These are phyloP conservation scores for Ilyonectria sp. DNA, from an alignment of 2,329 filamentous ascomycete genomes.

Conservation along the genomic window DNA sequence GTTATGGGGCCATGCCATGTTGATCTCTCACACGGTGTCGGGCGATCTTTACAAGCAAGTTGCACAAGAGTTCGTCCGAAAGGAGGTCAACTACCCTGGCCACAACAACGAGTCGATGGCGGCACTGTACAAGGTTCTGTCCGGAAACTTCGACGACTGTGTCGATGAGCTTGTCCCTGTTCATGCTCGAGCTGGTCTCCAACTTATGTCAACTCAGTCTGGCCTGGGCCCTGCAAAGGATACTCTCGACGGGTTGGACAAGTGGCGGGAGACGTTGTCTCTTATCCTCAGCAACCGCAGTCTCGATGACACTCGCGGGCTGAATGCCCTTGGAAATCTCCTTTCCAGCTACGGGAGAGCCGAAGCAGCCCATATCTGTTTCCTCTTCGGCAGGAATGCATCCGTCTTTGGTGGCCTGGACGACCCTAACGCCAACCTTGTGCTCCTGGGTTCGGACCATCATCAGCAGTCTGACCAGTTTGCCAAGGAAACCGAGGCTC, in stretches of 20 bases:
- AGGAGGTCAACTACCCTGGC: conserved; percentile 88
- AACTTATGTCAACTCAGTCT: conserved; percentile 86
- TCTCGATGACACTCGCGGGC: conserved; percentile 80
- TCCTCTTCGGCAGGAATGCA: conserved; percentile 83
- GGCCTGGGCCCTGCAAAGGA: conserved; percentile 76
- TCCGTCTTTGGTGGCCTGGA: conserved; percentile 86
- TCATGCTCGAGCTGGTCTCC: conserved; percentile 91
- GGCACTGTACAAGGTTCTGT: conserved; percentile 92
- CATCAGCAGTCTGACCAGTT: conserved; percentile 79
- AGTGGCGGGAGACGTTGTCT: conserved; percentile 92
- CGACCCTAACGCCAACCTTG: conserved; percentile 83
- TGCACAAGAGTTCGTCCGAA: conserved; percentile 93
- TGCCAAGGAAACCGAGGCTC: conserved; percentile 84
- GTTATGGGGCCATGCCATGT: conserved; percentile 95
- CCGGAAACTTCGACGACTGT: conserved; percentile 93
- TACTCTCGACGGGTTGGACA: conserved; percentile 87
- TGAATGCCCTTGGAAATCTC: conserved; percentile 86
- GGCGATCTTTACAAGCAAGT: conserved; percentile 92
- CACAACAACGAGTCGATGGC: conserved; percentile 90
- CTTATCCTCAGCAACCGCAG: conserved; percentile 92
- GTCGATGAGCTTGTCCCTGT: conserved; percentile 95
- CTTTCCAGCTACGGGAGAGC: conserved; percentile 88
- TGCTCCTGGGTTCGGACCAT: conserved; percentile 90
- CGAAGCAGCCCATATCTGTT: conserved; percentile 95
- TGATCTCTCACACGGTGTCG: conserved; percentile 85